These are phyloP conservation scores for Gigaspora rosea DNA, from an alignment of 192 early-diverging fungal species.

Conservation along the genomic window DNA sequence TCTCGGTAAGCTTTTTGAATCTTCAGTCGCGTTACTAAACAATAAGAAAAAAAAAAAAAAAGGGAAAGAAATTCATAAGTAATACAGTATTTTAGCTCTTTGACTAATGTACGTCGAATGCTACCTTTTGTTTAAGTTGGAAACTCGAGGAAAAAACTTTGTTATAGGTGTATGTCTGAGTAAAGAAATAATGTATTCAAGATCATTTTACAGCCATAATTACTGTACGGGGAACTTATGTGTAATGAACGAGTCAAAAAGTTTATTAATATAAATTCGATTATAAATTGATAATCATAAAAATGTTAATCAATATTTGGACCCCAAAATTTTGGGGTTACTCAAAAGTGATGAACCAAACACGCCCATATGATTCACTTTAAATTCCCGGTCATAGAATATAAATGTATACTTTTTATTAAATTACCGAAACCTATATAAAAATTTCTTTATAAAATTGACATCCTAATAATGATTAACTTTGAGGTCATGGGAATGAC, in stretches of 20 bases:
- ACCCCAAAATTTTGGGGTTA: no score
- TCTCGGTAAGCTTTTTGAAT: background rate
- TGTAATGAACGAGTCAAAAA: background rate
- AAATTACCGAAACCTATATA: no score
- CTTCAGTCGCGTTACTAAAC: background rate
- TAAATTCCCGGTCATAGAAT: no score
- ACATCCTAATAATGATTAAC: no score
- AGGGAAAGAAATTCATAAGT: background rate
- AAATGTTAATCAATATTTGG: no score
- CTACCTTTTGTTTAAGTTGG: background rate
- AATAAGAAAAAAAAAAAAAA: background rate
- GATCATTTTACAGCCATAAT: background rate
- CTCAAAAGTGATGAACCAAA: no score
- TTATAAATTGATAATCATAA: no score
- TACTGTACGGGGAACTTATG: background rate
- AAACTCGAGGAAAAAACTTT: background rate
- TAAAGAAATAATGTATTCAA: background rate
- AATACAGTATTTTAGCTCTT: background rate
- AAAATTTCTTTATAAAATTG: no score
- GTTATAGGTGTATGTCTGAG: background rate
- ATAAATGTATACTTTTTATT: no score
- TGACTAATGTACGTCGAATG: background rate
- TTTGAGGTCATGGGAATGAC: no score
- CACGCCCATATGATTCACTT: no score
- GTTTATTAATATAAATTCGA: no score